Evolutionary conservation across 768 basidiomycete species (phyloP).

Genomic region (Rhodosporidiobolus sp.): DNA sequence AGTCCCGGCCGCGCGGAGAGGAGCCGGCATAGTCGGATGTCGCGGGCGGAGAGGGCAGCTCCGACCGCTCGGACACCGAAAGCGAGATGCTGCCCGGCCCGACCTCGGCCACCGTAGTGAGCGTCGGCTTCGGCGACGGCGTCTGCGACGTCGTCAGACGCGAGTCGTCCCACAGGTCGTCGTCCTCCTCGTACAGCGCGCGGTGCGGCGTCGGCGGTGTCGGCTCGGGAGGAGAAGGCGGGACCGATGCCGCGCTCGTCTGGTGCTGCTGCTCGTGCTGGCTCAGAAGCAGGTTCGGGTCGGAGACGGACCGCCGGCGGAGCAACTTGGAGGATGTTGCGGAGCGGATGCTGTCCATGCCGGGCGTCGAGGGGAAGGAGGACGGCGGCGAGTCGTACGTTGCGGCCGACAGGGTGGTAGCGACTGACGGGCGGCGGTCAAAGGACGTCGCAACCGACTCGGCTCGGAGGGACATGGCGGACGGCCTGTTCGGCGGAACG

Average conservation of each 20-base stretch:
- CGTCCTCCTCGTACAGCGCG: background rate
- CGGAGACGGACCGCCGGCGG: background rate
- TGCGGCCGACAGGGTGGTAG: no score
- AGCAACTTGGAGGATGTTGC: background rate
- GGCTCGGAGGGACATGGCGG: conserved; percentile 3
- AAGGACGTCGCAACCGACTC: background rate
- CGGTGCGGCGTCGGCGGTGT: background rate
- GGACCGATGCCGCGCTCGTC: background rate
- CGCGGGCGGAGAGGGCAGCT: background rate
- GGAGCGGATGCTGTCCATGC: background rate
- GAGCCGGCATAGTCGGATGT: conserved; percentile 5
- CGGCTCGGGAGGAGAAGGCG: no score
- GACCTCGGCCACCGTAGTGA: no score
- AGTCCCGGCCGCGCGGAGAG: background rate
- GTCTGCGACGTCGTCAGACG: background rate
- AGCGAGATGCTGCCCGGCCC: background rate
- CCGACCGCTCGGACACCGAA: no score
- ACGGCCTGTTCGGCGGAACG: no score
- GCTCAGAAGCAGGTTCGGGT: background rate
- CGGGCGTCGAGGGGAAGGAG: background rate
- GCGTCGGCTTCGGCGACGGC: no score
- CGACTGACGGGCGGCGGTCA: background rate
- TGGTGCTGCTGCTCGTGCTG: no score
- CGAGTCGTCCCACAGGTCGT: background rate
- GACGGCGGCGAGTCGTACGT: background rate